A percentile compares a stretch with the other conserved stretches of the same genome.
These are phyloP conservation scores for Leucaena leucocephala DNA, from an alignment of 306 rosid genomes.

Conservation along the genomic window DNA sequence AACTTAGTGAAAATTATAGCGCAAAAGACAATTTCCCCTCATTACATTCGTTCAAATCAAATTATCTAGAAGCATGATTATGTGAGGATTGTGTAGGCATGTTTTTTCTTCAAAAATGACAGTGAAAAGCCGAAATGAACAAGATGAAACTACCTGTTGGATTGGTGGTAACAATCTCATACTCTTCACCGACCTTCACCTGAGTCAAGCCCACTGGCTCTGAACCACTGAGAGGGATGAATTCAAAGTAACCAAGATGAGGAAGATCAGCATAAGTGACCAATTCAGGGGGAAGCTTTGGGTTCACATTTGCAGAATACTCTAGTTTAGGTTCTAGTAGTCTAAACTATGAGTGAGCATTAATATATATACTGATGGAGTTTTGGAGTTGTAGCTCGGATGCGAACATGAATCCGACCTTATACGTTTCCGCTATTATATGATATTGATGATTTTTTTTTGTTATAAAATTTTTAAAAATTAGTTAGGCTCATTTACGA, in stretches of 20 bases:
- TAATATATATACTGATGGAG: too few relatives aligned
- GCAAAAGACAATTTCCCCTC: too few relatives aligned
- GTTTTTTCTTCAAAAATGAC: neutral
- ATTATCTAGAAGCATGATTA: neutral
- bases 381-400: too few relatives aligned
- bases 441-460: too few relatives aligned
- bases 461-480: too few relatives aligned
- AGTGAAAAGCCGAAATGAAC: neutral
- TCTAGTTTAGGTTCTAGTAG: too few relatives aligned
- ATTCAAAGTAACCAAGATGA: conserved; percentile 87
- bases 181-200: conserved; percentile 73
- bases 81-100: neutral
- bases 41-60: too few relatives aligned
- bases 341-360: too few relatives aligned
- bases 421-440: too few relatives aligned
- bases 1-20: too few relatives aligned
- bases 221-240: conserved; percentile 56
- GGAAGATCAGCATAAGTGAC: conserved; percentile 78
- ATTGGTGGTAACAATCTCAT: conserved; percentile 65
- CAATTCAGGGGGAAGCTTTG: conserved; percentile 64
- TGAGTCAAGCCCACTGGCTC: conserved; percentile 70
- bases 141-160: conserved; percentile 68
- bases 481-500: too few relatives aligned
- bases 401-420: too few relatives aligned
- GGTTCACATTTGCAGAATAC: conserved; percentile 81